Evolutionary conservation across 768 basidiomycete genomes (phyloP), one percentile per base, ranked within the genome.

Genomic region (Mycena chlorophos): DNA sequence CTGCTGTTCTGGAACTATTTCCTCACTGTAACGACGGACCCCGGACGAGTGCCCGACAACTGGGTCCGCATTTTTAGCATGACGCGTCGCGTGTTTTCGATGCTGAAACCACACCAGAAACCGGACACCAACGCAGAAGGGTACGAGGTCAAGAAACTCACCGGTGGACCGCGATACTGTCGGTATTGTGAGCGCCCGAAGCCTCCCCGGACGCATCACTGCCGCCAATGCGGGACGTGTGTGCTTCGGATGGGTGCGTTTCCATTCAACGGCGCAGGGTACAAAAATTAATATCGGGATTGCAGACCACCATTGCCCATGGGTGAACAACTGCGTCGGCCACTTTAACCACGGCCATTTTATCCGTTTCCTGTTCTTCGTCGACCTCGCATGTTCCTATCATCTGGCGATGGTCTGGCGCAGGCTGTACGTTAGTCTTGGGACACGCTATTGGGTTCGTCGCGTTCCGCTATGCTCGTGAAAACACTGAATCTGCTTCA

Each of bases 261-360:
- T n/a, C n/a, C n/a, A n/a, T n/a, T n/a, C n/a, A n/a, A n/a, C n/a
- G n/a, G n/a, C n/a, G n/a, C n/a, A n/a, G n/a, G n/a, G n/a, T n/a
- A n/a, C 38, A 17, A 51, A 16, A 22, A 10, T 19, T 57, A 14
- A 61, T 19, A 3, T 38, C 13, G 30, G 2, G n/a, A n/a, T n/a
- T n/a, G 14, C 38, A 92, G 91, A 94, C 68, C 91, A 94, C 65
- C 91, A 94, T 66, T 93, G 91, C 68, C 92, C 91, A 5, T 95
- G 91, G 93, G 84, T 94, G 28, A 88, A 93, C 69, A 98, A 94
- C 63, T 96, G 95, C 66, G 89, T 99, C 59, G 97, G 97, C 0
- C 88, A 93, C 69, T 84, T 79, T 73, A 99, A 98, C 69, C 87
- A 97, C 61, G 89, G 88, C 1, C 81, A 91, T 71, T 93, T 93